Evolutionary conservation across 176 grass and related monocot genomes (phyloP).

Genomic region (Triticum monococcum): DNA sequence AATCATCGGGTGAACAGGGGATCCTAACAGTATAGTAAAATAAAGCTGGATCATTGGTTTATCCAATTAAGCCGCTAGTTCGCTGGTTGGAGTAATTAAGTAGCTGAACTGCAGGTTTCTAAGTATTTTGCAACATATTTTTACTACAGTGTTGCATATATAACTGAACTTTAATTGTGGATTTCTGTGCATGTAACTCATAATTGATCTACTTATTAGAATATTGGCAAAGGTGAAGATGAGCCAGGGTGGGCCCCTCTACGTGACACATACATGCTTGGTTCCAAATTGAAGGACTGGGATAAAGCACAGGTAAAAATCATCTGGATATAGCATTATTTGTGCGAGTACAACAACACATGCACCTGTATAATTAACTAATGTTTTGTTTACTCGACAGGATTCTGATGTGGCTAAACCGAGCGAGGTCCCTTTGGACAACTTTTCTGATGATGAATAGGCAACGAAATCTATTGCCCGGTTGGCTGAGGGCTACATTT

Average conservation of each 20-base stretch:
- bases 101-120: neutral
- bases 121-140: neutral
- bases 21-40: neutral
- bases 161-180: neutral
- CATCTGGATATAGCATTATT: neutral
- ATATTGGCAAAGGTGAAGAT: conserved; percentile 52
- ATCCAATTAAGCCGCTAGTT: neutral
- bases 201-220: conserved; percentile 36
- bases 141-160: neutral
- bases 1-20: neutral
- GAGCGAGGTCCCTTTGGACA: conserved; percentile 25
- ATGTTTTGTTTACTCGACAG: conserved; percentile 26
- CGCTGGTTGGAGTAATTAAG: no score
- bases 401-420: conserved; percentile 32
- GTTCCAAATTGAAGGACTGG: conserved; percentile 84
- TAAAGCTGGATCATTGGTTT: neutral
- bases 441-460: conserved; percentile 64
- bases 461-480: neutral
- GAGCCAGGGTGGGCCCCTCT: conserved; percentile 71
- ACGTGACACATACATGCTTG: conserved; percentile 73
- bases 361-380: neutral
- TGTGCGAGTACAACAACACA: neutral
- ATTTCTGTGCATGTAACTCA: neutral
- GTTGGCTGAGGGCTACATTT: neutral
- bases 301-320: conserved; percentile 67